These are phyloP conservation scores for Phycomyces blakesleeanus DNA, from an alignment of 192 early-diverging fungal genomes.

Conservation along the genomic window DNA sequence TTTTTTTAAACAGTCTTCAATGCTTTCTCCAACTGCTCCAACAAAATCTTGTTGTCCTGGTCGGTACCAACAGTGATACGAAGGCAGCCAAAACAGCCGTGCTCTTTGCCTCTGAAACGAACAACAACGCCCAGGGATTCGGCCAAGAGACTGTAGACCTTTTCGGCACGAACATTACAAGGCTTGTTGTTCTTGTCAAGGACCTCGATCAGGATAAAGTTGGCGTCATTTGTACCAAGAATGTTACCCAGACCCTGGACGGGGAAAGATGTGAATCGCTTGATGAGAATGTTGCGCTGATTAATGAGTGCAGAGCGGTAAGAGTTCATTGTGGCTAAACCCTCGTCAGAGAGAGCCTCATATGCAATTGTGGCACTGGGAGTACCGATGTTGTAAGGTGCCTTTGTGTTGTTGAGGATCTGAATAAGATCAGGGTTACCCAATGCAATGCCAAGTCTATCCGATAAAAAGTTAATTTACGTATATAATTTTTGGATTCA, in stretches of 20 bases:
- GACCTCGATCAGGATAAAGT: constrained; percentile 91
- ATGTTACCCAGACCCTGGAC: constrained; percentile 70
- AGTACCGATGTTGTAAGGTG: constrained; percentile 97
- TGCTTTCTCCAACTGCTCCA: constrained; percentile 47
- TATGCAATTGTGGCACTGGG: constrained; percentile 76
- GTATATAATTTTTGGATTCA: too few relatives aligned
- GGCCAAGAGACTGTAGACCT: constrained; percentile 82
- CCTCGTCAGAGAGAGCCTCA: constrained; percentile 70
- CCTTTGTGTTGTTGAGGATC: constrained; percentile 96
- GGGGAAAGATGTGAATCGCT: constrained; percentile 43
- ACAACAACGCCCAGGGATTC: constrained; percentile 86
- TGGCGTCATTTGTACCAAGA: constrained; percentile 87
- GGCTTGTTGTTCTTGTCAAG: constrained; percentile 61
- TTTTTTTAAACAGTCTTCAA: constrained; percentile 17
- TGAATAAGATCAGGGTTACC: constrained; percentile 74
- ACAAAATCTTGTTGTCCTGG: constrained; percentile 73
- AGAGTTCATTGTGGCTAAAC: constrained; percentile 63
- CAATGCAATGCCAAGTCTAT: constrained; percentile 84
- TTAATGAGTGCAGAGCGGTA: constrained; percentile 54
- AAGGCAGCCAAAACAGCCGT: constrained; percentile 90
- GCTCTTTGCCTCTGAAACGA: constrained; percentile 87
- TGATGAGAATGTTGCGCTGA: constrained; percentile 69
- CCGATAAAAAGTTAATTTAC: too few relatives aligned
- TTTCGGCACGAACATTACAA: constrained; percentile 66
- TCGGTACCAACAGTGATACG: constrained; percentile 90